Conservation (phyloP, 257 asterid genomes). For the Solanum chiquidenum region DNA sequence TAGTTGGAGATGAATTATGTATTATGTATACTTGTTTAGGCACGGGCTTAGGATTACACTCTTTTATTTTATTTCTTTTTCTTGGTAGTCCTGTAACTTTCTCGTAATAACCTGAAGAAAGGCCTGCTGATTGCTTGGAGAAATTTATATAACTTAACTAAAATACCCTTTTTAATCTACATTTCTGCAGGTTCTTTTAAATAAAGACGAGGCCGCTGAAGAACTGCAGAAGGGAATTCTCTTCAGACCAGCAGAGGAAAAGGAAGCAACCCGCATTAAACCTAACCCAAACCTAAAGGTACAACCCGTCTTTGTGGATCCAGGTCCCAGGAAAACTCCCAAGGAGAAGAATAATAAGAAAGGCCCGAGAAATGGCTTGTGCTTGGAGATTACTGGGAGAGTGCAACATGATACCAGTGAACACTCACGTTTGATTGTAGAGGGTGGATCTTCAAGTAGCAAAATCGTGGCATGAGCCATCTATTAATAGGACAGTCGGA, state of each 20-base stretch:
- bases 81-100: not conserved
- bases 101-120: not conserved
- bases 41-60: not conserved
- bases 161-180: not conserved
- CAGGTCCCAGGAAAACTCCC: conserved; percentile 46
- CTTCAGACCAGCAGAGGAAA: conserved; percentile 43
- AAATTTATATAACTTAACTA: not conserved
- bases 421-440: conserved; percentile 4
- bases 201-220: conserved; percentile 61
- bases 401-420: conserved; percentile 60
- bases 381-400: conserved; percentile 89
- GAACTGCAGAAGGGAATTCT: conserved; percentile 59
- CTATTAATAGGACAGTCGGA: not conserved
- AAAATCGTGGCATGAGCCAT: not conserved
- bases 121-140: not conserved
- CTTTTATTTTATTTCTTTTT: not conserved
- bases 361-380: conserved; percentile 39
- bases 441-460: not conserved
- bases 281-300: conserved; percentile 67
- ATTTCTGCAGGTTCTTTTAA: conserved; percentile 63
- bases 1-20: not conserved
- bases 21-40: not conserved
- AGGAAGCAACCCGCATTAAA: conserved; percentile 55
- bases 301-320: conserved; percentile 74
- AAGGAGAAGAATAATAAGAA: conserved; percentile 31